phyloP scores from a whole-genome alignment of 1,139 yeast species.

The Diutina neorugosa region DNA sequence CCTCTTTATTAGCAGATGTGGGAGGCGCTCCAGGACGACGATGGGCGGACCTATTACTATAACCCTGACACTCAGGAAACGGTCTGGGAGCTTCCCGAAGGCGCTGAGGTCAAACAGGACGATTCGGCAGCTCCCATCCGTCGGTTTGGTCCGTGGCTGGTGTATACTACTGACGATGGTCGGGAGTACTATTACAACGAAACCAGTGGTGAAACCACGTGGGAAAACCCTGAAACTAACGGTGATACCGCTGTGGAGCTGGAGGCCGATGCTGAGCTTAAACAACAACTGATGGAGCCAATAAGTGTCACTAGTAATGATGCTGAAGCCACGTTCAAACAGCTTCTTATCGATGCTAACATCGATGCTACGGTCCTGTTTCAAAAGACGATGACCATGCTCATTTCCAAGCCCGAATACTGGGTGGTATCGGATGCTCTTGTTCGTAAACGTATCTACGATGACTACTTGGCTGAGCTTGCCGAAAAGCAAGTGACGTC shows the following conservation, averaged over 20 bases:
- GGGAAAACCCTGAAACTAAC: constrained; percentile 60
- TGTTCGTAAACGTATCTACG: constrained; percentile 50
- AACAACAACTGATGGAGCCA: background rate
- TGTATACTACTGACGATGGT: constrained; percentile 58
- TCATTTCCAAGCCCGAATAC: constrained; percentile 50
- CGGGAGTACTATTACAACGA: constrained; percentile 60
- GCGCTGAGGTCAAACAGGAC: background rate
- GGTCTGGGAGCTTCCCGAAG: constrained; percentile 69
- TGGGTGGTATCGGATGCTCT: constrained; percentile 59
- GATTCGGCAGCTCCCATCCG: background rate
- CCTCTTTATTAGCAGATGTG: too few relatives aligned
- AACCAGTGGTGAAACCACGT: constrained; percentile 55
- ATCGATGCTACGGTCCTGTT: constrained; percentile 76
- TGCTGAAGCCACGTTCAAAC: constrained; percentile 29
- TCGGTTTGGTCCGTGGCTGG: constrained; percentile 36
- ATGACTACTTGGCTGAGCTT: constrained; percentile 45
- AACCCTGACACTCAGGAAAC: constrained; percentile 56
- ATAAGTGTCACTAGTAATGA: background rate
- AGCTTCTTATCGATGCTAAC: constrained; percentile 36
- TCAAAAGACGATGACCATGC: constrained; percentile 47
- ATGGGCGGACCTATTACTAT: constrained; percentile 64
- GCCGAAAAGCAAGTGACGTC: constrained; percentile 42
- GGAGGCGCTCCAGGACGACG: constrained; percentile 54
- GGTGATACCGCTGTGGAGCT: background rate
- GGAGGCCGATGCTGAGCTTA: background rate